Percentiles rank a stretch among this genome's conserved stretches.
These are phyloP conservation scores for Sesbania bispinosa DNA, from an alignment of 306 rosid genomes.

Conservation along the genomic window DNA sequence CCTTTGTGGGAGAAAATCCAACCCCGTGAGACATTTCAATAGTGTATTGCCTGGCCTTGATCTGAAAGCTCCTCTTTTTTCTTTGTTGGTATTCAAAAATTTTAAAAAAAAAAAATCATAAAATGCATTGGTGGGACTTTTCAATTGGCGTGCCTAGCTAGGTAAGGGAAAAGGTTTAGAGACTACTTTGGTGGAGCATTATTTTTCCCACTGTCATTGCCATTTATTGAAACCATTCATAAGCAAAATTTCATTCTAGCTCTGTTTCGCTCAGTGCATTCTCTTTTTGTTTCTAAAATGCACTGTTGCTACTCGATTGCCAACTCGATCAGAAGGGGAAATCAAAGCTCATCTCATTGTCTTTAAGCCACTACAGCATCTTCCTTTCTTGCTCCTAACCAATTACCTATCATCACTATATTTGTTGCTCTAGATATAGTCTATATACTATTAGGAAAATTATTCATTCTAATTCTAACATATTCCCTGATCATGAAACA, in stretches of 20 bases:
- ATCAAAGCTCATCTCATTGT: slow-evolving; percentile 33
- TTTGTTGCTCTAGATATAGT: no score
- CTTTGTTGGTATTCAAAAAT: slow-evolving; percentile 47
- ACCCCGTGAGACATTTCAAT: slow-evolving; percentile 45
- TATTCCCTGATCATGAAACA: no score
- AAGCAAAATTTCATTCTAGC: slow-evolving; percentile 7
- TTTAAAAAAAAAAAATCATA: background rate
- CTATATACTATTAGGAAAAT: no score
- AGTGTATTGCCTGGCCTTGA: slow-evolving; percentile 19
- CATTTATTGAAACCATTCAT: slow-evolving; percentile 19
- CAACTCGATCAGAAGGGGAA: slow-evolving; percentile 4
- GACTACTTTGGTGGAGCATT: slow-evolving; percentile 18
- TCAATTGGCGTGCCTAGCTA: slow-evolving; percentile 19
- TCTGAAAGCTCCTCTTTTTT: slow-evolving; percentile 7
- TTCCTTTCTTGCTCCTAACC: slow-evolving; percentile 20
- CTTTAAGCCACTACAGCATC: slow-evolving; percentile 16
- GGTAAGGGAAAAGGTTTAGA: background rate
- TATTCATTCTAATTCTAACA: no score
- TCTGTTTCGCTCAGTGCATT: no score
- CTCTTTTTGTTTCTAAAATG: slow-evolving; percentile 20
- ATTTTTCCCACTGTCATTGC: slow-evolving; percentile 15
- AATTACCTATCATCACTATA: no score
- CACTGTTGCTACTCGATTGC: slow-evolving; percentile 8
- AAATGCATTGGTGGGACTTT: slow-evolving; percentile 21
- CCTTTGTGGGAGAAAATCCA: slow-evolving; percentile 57